Base-by-base conservation (phyloP, 371 early-diverging fungal genomes). In the Haplosporangium sp. region DNA sequence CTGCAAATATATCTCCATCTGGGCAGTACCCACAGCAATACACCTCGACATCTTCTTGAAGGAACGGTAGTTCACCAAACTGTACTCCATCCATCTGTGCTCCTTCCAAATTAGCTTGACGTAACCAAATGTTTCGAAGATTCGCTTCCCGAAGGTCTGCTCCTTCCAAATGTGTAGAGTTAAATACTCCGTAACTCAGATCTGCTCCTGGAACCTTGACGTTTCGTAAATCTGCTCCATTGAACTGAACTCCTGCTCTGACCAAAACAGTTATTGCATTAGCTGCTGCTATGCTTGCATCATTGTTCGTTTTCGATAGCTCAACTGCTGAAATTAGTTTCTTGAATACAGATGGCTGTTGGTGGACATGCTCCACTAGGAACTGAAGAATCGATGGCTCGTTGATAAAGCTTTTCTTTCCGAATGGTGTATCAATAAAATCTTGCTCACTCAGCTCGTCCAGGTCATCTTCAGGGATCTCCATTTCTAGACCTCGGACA, bases 201-300 rank as follows among this genome's bases (percentile, higher is more conserved):
- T 71, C 64, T 2, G 65, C 60, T 11, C 64, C 60, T 38, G 48
- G 65, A 17, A 71, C 59, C 13, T 11, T 40, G 59, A 71, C 19
- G 9, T 8, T 8, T 44, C 44, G 8, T 13, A 44, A 44, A 44
- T 2, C 9, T 44, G 44, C 44, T 8, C 5, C 11, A 44, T 44
- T 8, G 44, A 44, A 13, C 8, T 4, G 27, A 1, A 27, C 27
- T 27, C 27, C 27, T 27, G 27, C 27, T 27, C 1, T 27, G 27
- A 1, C 1, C 27, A 27, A 1, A 0, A 27, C 55, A 37, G 70
- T 63, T 4, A 63, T 63, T 0, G 70, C 63, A 58, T 63, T 63
- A 0, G 70, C 63, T 1, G 63, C 57, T 1, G 63, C 58, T 3
- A 37, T 40, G 19, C 48, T 34, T 15, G 17, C 42, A 0, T 27